These are phyloP conservation scores for Centrapalus pauciflorus DNA, from an alignment of 129 eudicot species.

Conservation along the genomic window DNA sequence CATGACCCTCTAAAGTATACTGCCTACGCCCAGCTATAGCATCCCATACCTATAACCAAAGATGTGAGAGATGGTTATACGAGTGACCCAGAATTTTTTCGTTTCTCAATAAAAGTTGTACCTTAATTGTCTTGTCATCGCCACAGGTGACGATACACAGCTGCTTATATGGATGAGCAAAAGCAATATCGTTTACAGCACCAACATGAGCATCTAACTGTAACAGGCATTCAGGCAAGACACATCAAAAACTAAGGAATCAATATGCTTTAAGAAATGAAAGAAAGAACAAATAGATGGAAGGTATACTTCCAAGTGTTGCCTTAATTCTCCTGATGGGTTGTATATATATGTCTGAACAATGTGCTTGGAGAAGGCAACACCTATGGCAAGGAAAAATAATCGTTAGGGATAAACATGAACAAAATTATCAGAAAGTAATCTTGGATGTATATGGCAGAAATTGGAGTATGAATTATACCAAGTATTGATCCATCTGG, in stretches of 20 bases:
- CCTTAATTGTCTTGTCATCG: conserved; percentile 87
- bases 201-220: conserved; percentile 89
- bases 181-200: conserved; percentile 81
- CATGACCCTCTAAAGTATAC: conserved; percentile 83
- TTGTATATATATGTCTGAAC: conserved; percentile 79
- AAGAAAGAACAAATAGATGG: neutral
- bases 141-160: conserved; percentile 78
- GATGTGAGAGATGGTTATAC: neutral
- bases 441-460: neutral
- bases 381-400: conserved; percentile 39
- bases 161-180: conserved; percentile 78
- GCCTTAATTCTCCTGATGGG: conserved; percentile 63
- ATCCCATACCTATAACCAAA: conserved; percentile 72
- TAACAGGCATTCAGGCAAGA: conserved; percentile 14
- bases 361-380: conserved; percentile 89
- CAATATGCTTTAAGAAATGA: neutral
- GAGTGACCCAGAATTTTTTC: neutral
- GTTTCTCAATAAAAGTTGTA: conserved; percentile 8
- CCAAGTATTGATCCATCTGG: conserved; percentile 90
- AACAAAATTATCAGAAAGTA: neutral
- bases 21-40: conserved; percentile 70
- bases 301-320: conserved; percentile 62
- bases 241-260: neutral
- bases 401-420: conserved; percentile 6
- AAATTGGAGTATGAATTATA: conserved; percentile 14